Evolutionary conservation across 1,284 basidiomycete genomes (phyloP).

Genomic region (Sporisorium sorghi): DNA sequence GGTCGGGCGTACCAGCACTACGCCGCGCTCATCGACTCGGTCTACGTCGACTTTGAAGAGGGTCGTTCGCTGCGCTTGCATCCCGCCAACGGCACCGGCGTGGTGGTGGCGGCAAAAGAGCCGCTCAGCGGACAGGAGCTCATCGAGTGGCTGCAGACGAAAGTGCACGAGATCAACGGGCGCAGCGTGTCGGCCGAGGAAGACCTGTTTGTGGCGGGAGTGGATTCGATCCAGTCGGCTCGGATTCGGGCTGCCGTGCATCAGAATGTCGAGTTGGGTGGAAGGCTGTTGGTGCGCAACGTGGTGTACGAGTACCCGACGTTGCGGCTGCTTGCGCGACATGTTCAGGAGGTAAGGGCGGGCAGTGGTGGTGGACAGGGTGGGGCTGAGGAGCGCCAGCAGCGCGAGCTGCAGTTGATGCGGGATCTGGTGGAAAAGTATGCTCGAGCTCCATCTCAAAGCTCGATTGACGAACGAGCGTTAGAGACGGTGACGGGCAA

Average conservation of each 20-base stretch:
- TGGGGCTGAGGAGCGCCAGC: slow-evolving; percentile 30
- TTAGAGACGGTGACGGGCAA: slow-evolving; percentile 17
- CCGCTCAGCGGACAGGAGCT: slow-evolving; percentile 14
- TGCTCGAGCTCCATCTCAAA: slow-evolving; percentile 14
- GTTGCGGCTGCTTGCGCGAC: slow-evolving; percentile 34
- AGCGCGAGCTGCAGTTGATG: slow-evolving; percentile 60
- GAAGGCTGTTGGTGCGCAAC: slow-evolving; percentile 32
- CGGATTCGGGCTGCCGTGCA: slow-evolving; percentile 51
- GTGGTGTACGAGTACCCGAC: slow-evolving; percentile 54
- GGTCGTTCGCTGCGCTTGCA: slow-evolving; percentile 34
- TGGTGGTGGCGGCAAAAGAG: not conserved
- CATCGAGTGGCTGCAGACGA: slow-evolving; percentile 26
- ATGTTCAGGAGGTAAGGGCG: slow-evolving; percentile 36
- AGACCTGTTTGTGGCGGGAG: slow-evolving; percentile 53
- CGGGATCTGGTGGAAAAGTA: slow-evolving; percentile 63
- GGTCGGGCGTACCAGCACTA: slow-evolving; percentile 47
- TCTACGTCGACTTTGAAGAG: slow-evolving; percentile 53
- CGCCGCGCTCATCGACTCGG: slow-evolving; percentile 29
- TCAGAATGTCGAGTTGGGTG: slow-evolving; percentile 32
- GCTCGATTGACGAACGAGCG: slow-evolving; percentile 4
- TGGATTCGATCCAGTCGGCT: slow-evolving; percentile 56
- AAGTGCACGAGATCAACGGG: slow-evolving; percentile 33
- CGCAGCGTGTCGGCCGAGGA: slow-evolving; percentile 10
- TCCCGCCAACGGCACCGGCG: not conserved
- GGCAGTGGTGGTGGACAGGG: slow-evolving; percentile 13